Conservation (phyloP, 2,329 filamentous ascomycete species). For the Clathrospora elynae region DNA sequence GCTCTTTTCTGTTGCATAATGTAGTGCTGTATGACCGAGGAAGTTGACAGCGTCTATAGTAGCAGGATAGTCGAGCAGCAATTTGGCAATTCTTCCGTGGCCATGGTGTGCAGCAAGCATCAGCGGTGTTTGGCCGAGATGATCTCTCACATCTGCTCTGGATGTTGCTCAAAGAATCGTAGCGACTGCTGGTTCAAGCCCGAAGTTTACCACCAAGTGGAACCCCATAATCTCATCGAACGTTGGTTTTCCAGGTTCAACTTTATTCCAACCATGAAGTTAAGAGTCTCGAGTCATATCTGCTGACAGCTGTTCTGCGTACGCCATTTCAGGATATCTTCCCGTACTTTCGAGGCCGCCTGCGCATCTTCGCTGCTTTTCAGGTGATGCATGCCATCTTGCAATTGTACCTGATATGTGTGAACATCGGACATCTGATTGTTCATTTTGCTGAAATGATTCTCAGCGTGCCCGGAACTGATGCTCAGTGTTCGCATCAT, state of each 20-base stretch:
- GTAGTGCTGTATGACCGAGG: background rate
- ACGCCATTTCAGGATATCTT: constrained; percentile 20
- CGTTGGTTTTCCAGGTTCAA: no score
- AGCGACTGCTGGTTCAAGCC: background rate
- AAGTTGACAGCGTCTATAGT: background rate
- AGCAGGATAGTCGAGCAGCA: background rate
- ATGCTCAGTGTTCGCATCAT: background rate
- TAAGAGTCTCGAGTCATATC: no score
- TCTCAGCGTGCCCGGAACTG: background rate
- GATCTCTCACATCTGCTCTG: background rate
- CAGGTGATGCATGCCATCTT: background rate
- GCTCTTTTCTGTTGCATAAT: background rate
- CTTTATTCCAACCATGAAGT: no score
- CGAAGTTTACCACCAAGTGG: background rate
- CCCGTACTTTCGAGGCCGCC: background rate
- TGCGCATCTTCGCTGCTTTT: background rate
- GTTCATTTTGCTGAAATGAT: background rate
- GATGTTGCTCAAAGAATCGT: background rate
- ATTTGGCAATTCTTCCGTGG: background rate
- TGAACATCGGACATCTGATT: background rate
- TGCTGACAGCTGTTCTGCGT: no score
- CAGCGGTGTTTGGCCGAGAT: background rate
- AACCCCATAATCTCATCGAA: no score
- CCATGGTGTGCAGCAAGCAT: background rate
- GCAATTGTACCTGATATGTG: background rate